phyloP scores from a whole-genome alignment of 2,329 filamentous ascomycete genomes.

The Diplodia seriata region DNA sequence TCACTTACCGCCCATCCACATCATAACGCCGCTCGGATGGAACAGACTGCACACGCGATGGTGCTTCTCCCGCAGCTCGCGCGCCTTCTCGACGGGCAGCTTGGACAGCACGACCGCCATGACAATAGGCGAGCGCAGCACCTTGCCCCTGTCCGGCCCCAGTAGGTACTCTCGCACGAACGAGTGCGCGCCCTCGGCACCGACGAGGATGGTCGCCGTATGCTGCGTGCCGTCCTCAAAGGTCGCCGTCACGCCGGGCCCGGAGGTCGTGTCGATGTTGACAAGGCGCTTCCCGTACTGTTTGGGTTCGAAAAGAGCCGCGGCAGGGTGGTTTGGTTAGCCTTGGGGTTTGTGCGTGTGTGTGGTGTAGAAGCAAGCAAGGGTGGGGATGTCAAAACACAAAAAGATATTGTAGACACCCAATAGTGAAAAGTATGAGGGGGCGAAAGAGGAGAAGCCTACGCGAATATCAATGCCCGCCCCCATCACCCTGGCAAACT shows the following conservation, averaged over 20 bases:
- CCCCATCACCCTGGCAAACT: conserved; percentile 44
- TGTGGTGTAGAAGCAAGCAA: neutral
- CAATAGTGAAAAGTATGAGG: neutral
- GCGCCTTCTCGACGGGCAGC: conserved; percentile 53
- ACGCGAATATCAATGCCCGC: conserved; percentile 40
- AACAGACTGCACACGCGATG: conserved; percentile 53
- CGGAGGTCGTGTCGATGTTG: conserved; percentile 44
- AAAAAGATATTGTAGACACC: neutral
- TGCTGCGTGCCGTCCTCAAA: conserved; percentile 45
- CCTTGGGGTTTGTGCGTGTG: neutral
- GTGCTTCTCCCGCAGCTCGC: conserved; percentile 54
- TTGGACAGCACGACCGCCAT: conserved; percentile 55
- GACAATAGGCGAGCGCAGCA: conserved; percentile 52
- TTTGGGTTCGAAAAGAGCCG: neutral
- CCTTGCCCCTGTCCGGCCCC: conserved; percentile 39
- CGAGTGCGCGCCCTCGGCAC: conserved; percentile 45
- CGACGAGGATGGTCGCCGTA: conserved; percentile 45
- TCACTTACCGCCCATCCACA: conserved; percentile 28
- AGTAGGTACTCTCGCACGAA: conserved; percentile 37
- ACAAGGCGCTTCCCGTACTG: conserved; percentile 50
- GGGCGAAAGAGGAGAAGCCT: neutral
- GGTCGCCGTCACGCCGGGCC: conserved; percentile 44
- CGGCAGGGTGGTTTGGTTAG: neutral
- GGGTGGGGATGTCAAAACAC: too few relatives aligned
- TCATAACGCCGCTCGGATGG: conserved; percentile 55